phyloP scores from a whole-genome alignment of 140 eudicot species.

The Flaveria floridana region DNA sequence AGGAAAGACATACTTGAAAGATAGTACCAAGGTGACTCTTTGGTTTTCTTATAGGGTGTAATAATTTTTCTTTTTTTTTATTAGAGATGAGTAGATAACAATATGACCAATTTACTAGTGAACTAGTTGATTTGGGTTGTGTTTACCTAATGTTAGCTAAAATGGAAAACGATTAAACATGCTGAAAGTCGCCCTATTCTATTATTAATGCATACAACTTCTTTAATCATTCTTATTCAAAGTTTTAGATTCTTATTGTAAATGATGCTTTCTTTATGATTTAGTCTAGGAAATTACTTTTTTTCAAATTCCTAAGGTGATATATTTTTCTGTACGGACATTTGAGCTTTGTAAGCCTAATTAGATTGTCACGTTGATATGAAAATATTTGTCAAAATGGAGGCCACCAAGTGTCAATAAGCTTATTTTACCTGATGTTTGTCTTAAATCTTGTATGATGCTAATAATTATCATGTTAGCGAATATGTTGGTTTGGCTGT shows the following conservation, averaged over 20 bases:
- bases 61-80: not conserved
- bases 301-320: not conserved
- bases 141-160: not conserved
- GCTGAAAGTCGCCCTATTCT: not conserved
- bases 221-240: not conserved
- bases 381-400: not conserved
- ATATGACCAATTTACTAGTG: not conserved
- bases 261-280: not conserved
- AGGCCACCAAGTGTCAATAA: not conserved
- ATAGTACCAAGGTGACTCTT: constrained; percentile 58
- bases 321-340: not conserved
- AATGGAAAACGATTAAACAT: not conserved
- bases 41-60: not conserved
- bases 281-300: not conserved
- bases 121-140: not conserved
- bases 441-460: not conserved
- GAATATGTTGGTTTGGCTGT: not conserved
- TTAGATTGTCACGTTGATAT: not conserved
- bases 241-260: not conserved
- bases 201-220: not conserved
- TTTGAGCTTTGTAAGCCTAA: not conserved
- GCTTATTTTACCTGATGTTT: not conserved
- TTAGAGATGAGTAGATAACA: not conserved
- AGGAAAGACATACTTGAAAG: constrained; percentile 86
- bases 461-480: not conserved